Conservation (phyloP, 176 grass and related monocot genomes). For the Phragmites australis region DNA sequence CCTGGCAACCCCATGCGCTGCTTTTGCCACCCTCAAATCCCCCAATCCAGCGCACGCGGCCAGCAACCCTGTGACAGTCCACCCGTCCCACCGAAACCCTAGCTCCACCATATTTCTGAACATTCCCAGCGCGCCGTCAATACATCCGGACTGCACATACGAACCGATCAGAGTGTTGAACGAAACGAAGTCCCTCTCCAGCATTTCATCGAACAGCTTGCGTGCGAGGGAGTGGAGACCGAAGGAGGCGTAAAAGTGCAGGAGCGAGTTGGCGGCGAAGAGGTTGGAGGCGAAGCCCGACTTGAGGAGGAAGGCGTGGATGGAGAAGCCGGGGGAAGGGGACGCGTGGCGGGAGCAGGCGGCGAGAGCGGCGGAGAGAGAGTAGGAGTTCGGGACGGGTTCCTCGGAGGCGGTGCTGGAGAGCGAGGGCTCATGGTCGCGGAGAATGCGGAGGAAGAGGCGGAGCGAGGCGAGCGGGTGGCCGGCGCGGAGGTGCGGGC, state of each 20-base stretch:
- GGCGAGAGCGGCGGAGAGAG: conserved; percentile 39
- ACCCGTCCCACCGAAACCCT: conserved; percentile 28
- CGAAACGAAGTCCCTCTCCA: not conserved
- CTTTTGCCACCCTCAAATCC: conserved; percentile 36
- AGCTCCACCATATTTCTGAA: conserved; percentile 27
- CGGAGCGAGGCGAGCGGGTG: conserved; percentile 42
- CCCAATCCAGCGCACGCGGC: not conserved
- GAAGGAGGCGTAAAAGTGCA: conserved; percentile 47
- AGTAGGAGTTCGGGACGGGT: conserved; percentile 26
- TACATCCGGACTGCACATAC: not conserved
- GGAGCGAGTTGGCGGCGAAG: conserved; percentile 47
- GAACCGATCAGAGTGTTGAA: conserved; percentile 52
- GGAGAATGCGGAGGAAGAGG: conserved; percentile 37
- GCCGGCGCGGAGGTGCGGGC: conserved; percentile 48
- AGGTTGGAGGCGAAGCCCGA: conserved; percentile 47
- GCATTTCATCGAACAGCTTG: conserved; percentile 53
- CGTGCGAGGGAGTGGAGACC: not conserved
- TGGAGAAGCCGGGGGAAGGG: conserved; percentile 38
- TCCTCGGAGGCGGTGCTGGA: not conserved
- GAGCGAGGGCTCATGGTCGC: not conserved
- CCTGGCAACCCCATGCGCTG: conserved; percentile 29
- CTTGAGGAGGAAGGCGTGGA: conserved; percentile 57
- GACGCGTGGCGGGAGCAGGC: conserved; percentile 38
- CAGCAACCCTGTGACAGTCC: conserved; percentile 26
- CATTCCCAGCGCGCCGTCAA: not conserved